These are phyloP conservation scores for Porphyrellus sp. DNA, from an alignment of 1,284 basidiomycete species.

Conservation along the genomic window DNA sequence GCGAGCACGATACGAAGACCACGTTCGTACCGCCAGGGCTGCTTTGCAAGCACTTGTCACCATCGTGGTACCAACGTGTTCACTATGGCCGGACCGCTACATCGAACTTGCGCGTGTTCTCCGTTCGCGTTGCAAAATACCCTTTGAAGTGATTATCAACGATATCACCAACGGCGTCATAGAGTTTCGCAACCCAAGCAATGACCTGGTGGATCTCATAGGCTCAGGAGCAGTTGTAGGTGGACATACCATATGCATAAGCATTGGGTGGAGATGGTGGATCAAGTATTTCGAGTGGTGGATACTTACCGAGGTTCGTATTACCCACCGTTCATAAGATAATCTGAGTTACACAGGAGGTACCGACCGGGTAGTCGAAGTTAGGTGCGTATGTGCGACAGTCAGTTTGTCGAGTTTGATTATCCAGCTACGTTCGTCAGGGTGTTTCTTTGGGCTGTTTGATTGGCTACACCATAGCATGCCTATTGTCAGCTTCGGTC, in stretches of 20 bases:
- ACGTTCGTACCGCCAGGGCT: constrained; percentile 21
- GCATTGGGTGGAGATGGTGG: constrained; percentile 33
- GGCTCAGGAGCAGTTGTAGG: constrained; percentile 11
- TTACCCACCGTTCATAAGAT: background rate
- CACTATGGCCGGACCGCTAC: constrained; percentile 38
- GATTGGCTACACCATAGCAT: constrained; percentile 2
- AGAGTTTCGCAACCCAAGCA: constrained; percentile 34
- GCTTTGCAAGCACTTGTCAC: constrained; percentile 34
- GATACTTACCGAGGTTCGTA: constrained; percentile 27
- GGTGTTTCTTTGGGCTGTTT: background rate
- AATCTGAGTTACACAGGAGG: constrained; percentile 3
- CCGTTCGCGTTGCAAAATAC: constrained; percentile 20
- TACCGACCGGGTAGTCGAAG: constrained; percentile 12
- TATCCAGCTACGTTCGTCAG: background rate
- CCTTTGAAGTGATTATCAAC: constrained; percentile 27
- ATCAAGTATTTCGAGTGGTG: constrained; percentile 25
- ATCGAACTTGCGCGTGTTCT: constrained; percentile 26
- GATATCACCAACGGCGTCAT: constrained; percentile 29
- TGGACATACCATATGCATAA: constrained; percentile 23
- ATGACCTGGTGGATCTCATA: constrained; percentile 32
- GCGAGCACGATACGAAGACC: constrained; percentile 9
- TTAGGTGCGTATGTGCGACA: constrained; percentile 24
- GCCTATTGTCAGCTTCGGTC: background rate
- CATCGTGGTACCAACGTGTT: constrained; percentile 35
- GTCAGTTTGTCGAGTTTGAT: background rate